phyloP scores from a whole-genome alignment of 2,329 filamentous ascomycete species.

The Lecanosticta acicola region DNA sequence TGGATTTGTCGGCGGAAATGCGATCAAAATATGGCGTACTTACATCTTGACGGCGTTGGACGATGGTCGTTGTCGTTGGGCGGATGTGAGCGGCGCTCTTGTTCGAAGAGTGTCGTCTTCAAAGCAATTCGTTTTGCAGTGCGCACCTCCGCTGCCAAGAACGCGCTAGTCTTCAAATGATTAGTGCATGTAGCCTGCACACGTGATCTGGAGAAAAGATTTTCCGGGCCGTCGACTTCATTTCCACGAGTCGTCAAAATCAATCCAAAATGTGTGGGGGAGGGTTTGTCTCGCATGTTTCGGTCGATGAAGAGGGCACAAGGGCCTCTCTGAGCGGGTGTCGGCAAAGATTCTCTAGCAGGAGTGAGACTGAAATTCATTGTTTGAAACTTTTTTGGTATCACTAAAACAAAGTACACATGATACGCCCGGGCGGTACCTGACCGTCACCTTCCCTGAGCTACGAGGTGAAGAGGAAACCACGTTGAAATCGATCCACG shows the following conservation, averaged over 20 bases:
- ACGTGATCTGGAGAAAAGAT: not conserved
- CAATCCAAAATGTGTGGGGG: no score
- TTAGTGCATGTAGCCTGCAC: not conserved
- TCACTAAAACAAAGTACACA: not conserved
- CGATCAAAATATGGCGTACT: not conserved
- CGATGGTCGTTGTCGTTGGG: conserved; percentile 7
- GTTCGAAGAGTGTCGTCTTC: not conserved
- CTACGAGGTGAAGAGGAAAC: no score
- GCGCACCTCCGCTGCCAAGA: not conserved
- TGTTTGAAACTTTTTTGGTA: not conserved
- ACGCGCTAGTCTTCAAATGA: not conserved
- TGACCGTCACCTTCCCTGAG: not conserved
- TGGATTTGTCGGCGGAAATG: not conserved
- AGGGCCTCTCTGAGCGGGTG: no score
- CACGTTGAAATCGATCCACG: not conserved
- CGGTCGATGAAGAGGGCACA: no score
- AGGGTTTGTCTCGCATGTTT: no score
- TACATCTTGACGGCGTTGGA: conserved; percentile 10
- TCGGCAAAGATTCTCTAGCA: no score
- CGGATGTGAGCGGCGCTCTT: not conserved
- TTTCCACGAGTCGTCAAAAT: no score
- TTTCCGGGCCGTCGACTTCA: no score
- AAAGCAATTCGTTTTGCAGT: not conserved
- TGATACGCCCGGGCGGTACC: not conserved
- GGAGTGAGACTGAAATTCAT: no score